Base-by-base conservation (phyloP, 495 filamentous ascomycete genomes). In the Xylaria palmicola region DNA sequence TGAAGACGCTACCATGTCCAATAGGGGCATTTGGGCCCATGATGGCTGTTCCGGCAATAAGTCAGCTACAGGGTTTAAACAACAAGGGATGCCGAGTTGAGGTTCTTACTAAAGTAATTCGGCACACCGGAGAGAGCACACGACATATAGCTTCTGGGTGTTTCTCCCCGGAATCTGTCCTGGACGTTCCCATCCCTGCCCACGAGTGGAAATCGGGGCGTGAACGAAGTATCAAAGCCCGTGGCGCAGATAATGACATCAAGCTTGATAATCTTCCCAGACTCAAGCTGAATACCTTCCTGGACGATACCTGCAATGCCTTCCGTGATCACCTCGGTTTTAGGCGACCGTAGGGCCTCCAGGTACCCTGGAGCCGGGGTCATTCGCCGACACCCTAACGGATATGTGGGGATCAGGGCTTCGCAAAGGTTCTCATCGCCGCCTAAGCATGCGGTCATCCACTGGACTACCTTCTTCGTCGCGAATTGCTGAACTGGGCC, bases 201-300 rank as follows among this genome's bases (percentile, higher is more conserved):
- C 19, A 84, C 72, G 56, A 89, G 76, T 3, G 84, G 80, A 62
- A 89, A 89, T 4, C 83, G 82, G 0, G 86, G 86, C 10, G 77
- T 72, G 62, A 88, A 83, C 19, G 86, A 83, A 5, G 69, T 74
- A 56, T 90, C 84, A 44, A 87, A 88, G 6, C 88, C 88, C 0
- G 88, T 92, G 3, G 88, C 83, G 67, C 88, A 91, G 64, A 92
- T 80, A n/a, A 87, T 79, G 7, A 78, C 79, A 60, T 90, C 86
- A 3, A 85, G 78, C 51, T 82, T 72, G 36, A 86, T 67, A 37
- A 83, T 70, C 10, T 78, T 70, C 32, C 85, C 85, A 9, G 85
- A 82, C 10, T 74, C 74, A 9, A 84, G 81, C 61, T 84, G 75
- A 51, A 88, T 81, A 3, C 85, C 84, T 10, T 79, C 84, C n/a